phyloP scores from a whole-genome alignment of 495 filamentous ascomycete genomes.

The Coniosporium apollinis region DNA sequence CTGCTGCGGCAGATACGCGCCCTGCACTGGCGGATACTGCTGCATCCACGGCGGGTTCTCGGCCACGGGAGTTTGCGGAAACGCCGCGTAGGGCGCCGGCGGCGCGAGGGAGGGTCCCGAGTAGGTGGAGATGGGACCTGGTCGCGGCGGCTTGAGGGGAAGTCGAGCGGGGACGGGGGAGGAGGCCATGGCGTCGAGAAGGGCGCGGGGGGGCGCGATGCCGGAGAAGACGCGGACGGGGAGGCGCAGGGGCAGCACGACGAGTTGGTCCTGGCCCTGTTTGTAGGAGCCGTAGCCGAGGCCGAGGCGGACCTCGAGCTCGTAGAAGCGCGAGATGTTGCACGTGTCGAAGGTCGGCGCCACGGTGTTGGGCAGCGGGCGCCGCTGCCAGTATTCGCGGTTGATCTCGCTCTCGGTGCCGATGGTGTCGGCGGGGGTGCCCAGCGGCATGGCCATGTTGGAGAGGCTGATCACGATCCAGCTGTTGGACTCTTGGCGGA shows the following conservation, averaged over 20 bases:
- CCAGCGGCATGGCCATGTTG: conserved; percentile 49
- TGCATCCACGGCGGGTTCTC: not conserved
- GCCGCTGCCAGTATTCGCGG: conserved; percentile 45
- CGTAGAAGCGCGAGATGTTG: conserved; percentile 68
- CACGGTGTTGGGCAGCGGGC: conserved; percentile 63
- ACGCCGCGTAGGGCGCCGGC: not conserved
- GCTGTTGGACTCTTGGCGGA: conserved; percentile 42
- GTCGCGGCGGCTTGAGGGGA: conserved; percentile 1
- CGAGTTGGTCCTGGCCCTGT: conserved; percentile 31
- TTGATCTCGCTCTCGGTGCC: conserved; percentile 54
- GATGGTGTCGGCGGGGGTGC: conserved; percentile 36
- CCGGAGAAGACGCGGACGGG: conserved; percentile 77
- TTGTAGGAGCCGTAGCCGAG: conserved; percentile 38
- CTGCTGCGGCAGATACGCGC: conserved; percentile 9
- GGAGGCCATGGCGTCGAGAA: conserved; percentile 48
- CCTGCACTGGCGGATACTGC: conserved; percentile 2
- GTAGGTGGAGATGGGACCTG: conserved; percentile 4
- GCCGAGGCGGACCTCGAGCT: conserved; percentile 65
- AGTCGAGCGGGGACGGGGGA: conserved; percentile 10
- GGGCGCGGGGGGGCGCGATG: conserved; percentile 60
- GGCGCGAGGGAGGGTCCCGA: not conserved
- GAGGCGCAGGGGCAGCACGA: conserved; percentile 61
- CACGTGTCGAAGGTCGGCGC: conserved; percentile 78
- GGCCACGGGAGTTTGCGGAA: not conserved
- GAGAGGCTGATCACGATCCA: conserved; percentile 54